These are phyloP conservation scores for Chaetomium fimeti DNA, from an alignment of 495 filamentous ascomycete species.

Conservation along the genomic window DNA sequence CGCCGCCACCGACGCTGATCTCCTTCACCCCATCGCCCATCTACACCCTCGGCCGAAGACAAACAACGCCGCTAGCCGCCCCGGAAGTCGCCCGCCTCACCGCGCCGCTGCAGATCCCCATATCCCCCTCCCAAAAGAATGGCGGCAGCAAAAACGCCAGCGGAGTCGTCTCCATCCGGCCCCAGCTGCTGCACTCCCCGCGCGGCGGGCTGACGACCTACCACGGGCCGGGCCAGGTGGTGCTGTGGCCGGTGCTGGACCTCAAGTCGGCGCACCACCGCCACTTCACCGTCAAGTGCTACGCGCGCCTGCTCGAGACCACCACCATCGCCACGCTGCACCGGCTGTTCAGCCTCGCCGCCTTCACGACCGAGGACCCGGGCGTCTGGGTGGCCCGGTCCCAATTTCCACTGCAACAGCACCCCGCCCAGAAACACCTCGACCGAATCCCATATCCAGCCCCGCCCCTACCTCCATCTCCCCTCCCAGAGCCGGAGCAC, in stretches of 20 bases:
- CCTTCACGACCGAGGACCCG: constrained; percentile 68
- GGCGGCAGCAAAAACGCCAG: background rate
- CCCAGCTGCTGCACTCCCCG: constrained; percentile 59
- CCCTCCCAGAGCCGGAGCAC: constrained; percentile 15
- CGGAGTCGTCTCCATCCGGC: background rate
- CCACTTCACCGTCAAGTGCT: constrained; percentile 56
- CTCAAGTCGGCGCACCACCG: constrained; percentile 47
- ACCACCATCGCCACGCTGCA: constrained; percentile 64
- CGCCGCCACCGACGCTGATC: constrained; percentile 67
- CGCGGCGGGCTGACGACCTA: constrained; percentile 92
- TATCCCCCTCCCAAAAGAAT: background rate
- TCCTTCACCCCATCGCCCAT: constrained; percentile 82
- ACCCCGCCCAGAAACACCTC: too few species aligned
- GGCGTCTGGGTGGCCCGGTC: constrained; percentile 79
- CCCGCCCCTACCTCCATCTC: too few species aligned
- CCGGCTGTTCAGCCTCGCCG: constrained; percentile 53
- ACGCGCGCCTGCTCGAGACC: constrained; percentile 72
- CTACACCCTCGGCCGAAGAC: constrained; percentile 88
- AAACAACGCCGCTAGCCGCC: constrained; percentile 59
- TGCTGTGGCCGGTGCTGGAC: constrained; percentile 85
- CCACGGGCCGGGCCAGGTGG: constrained; percentile 90
- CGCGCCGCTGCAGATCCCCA: constrained; percentile 41
- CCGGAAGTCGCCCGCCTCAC: constrained; percentile 37
- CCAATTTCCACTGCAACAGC: too few species aligned
- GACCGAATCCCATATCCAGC: too few species aligned